Evolutionary conservation across 116 monocot species (phyloP).

Genomic region (Zostera marina): DNA sequence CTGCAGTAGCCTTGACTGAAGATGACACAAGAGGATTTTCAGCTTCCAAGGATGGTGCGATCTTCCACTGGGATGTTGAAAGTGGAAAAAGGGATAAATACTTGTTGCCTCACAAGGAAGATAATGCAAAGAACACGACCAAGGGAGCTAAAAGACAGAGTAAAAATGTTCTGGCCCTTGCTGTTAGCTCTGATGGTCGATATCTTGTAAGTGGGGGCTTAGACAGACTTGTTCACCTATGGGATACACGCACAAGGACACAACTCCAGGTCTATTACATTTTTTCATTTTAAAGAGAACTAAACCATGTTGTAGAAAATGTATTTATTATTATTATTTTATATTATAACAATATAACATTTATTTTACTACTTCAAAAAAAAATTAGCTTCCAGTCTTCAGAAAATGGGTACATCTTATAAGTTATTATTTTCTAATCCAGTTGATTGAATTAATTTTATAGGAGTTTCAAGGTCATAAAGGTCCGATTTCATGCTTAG

Average conservation of each 20-base stretch:
- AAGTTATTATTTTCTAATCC: too few species aligned
- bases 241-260: conserved; percentile 78
- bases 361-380: too few species aligned
- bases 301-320: too few species aligned
- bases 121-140: conserved; percentile 32
- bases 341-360: too few species aligned
- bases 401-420: too few species aligned
- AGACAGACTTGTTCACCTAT: conserved; percentile 87
- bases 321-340: too few species aligned
- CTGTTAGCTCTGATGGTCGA: conserved; percentile 79
- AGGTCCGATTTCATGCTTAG: conserved; percentile 75
- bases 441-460: not conserved
- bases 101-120: conserved; percentile 70
- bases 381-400: too few species aligned
- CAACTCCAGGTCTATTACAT: conserved; percentile 67
- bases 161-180: conserved; percentile 56
- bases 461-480: conserved; percentile 96
- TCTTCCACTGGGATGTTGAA: conserved; percentile 93
- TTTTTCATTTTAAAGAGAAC: not conserved
- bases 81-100: conserved; percentile 77
- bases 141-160: conserved; percentile 45
- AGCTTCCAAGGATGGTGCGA: conserved; percentile 86
- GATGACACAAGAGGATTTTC: conserved; percentile 82
- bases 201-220: conserved; percentile 81
- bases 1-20: conserved; percentile 50